phyloP scores from a whole-genome alignment of 129 eudicot species.

The Flaveria trinervia region DNA sequence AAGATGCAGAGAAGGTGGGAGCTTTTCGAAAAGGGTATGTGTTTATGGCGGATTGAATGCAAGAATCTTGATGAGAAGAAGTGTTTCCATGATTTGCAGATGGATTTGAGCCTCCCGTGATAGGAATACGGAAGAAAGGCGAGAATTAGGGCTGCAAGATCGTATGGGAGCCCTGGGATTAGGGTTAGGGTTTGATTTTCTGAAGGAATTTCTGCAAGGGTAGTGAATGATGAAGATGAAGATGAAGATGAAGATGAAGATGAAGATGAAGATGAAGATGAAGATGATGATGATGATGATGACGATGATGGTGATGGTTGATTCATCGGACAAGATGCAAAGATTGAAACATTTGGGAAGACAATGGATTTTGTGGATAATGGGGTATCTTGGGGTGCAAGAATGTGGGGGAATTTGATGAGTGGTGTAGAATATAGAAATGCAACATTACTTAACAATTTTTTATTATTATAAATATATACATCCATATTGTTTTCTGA shows the following conservation, averaged over 20 bases:
- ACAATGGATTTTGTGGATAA: no score
- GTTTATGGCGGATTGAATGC: slow-evolving; percentile 46
- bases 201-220: neutral
- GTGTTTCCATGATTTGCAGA: slow-evolving; percentile 65
- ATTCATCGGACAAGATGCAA: no score
- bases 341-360: no score
- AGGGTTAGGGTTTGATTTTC: slow-evolving; percentile 56
- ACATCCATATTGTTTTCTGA: no score
- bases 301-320: no score
- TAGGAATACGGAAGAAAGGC: slow-evolving; percentile 63
- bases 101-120: slow-evolving; percentile 58
- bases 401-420: no score
- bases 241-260: no score
- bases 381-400: no score
- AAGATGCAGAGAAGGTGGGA: slow-evolving; percentile 72
- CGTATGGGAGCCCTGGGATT: slow-evolving; percentile 85
- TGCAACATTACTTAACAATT: no score
- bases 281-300: neutral
- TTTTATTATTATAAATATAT: no score
- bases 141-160: slow-evolving; percentile 59
- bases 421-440: no score
- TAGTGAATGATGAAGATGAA: slow-evolving; percentile 24
- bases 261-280: neutral
- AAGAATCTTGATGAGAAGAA: slow-evolving; percentile 62
- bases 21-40: slow-evolving; percentile 18